phyloP scores from a whole-genome alignment of 352 stramenopile species.

The Saprolegnia diclina region DNA sequence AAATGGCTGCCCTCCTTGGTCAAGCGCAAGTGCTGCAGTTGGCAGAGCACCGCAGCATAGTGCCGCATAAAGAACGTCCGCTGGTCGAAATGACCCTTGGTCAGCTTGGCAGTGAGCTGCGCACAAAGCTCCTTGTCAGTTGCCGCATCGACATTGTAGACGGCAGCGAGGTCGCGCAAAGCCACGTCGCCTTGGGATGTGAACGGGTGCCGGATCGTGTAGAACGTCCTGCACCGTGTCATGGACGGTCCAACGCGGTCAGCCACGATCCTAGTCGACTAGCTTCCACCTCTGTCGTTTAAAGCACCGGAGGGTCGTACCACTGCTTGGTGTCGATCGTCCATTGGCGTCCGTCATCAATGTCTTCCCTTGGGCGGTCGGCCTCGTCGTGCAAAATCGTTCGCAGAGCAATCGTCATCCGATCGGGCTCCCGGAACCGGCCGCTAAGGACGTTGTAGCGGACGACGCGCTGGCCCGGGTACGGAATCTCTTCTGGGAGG shows the following conservation, averaged over 20 bases:
- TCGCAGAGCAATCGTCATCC: conserved; percentile 12
- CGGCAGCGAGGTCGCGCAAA: background rate
- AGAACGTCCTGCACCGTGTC: conserved; percentile 16
- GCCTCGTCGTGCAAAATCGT: conserved; percentile 22
- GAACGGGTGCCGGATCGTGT: conserved; percentile 18
- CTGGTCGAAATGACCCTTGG: background rate
- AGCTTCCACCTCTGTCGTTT: too few relatives aligned
- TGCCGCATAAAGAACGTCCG: conserved; percentile 5
- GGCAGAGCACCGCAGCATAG: background rate
- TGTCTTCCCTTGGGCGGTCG: background rate
- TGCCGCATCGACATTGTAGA: background rate
- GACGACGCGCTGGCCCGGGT: background rate
- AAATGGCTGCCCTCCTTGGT: too few relatives aligned
- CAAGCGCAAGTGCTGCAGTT: background rate
- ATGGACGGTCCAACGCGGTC: background rate
- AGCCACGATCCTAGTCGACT: conserved; percentile 10
- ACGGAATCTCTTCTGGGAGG: background rate
- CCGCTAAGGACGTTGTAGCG: conserved; percentile 7
- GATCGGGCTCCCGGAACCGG: background rate
- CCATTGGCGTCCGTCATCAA: background rate
- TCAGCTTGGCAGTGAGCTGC: background rate
- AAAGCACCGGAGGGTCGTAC: too few relatives aligned
- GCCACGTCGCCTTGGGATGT: background rate
- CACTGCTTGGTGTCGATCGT: conserved; percentile 16
- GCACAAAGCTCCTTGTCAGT: background rate